A percentile compares a stretch with the other conserved stretches of the same genome.
Conservation (phyloP, 192 early-diverging fungal species). For the Diversispora epigaea region DNA sequence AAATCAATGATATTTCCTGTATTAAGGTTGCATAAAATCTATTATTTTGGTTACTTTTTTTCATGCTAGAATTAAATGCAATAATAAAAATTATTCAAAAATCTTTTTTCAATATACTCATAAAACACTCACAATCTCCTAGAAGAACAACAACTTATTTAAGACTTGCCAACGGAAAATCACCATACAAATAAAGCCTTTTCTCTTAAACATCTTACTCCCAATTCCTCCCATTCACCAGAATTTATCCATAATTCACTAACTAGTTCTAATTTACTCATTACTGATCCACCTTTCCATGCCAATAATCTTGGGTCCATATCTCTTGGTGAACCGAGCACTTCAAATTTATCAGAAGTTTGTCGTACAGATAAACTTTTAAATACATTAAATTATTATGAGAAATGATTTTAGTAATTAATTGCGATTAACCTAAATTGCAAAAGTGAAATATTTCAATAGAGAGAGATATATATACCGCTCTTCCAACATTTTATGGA, state of each 20-base stretch:
- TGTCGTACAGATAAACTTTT: constrained; percentile 35
- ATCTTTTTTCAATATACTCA: too few relatives aligned
- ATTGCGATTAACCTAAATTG: too few relatives aligned
- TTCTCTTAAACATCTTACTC: constrained; percentile 62
- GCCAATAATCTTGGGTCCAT: constrained; percentile 78
- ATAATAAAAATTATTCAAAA: too few relatives aligned
- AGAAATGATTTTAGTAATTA: too few relatives aligned
- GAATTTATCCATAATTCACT: constrained; percentile 78
- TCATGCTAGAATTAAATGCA: too few relatives aligned
- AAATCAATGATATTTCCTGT: too few relatives aligned
- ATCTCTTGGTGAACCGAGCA: constrained; percentile 77
- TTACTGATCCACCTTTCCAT: constrained; percentile 86
- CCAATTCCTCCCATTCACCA: constrained; percentile 73
- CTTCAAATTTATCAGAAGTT: constrained; percentile 58
- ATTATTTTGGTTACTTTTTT: too few relatives aligned
- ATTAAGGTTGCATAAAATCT: too few relatives aligned
- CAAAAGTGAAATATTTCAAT: neutral
- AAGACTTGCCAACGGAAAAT: neutral
- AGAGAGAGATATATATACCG: constrained; percentile 40
- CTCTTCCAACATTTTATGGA: constrained; percentile 63
- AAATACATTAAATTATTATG: too few relatives aligned
- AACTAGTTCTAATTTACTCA: constrained; percentile 73
- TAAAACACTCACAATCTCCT: too few relatives aligned
- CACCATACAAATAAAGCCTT: constrained; percentile 68
- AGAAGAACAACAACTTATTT: too few relatives aligned